phyloP scores from a whole-genome alignment of 305 asterid species.

The Euphrasia arctica region DNA sequence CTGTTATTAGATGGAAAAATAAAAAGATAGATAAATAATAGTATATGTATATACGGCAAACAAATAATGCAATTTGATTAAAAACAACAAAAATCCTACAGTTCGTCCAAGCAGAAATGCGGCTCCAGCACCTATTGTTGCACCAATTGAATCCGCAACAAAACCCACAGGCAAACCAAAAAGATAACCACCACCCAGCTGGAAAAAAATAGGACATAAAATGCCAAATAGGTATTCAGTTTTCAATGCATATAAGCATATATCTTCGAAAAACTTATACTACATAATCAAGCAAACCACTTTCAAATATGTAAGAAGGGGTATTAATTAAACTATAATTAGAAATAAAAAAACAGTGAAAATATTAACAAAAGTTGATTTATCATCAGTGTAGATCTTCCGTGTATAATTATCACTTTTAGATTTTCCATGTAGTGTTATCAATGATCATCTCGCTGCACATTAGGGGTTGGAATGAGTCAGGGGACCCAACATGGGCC shows the following conservation, averaged over 20 bases:
- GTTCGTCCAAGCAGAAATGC: constrained; percentile 98
- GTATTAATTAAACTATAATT: neutral
- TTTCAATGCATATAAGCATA: constrained; percentile 14
- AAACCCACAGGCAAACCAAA: constrained; percentile 97
- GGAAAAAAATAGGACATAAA: constrained; percentile 26
- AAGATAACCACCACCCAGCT: constrained; percentile 99
- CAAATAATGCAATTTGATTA: neutral
- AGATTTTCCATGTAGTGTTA: constrained; percentile 8
- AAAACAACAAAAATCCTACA: constrained; percentile 43
- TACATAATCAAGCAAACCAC: constrained; percentile 7
- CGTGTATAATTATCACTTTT: neutral
- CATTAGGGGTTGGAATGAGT: neutral
- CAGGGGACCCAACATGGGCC: too few species aligned
- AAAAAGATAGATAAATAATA: neutral
- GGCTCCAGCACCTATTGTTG: constrained; percentile 90
- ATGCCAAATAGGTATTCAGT: constrained; percentile 25
- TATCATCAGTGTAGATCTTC: neutral
- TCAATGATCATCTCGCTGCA: constrained; percentile 10
- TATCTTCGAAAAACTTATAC: constrained; percentile 6
- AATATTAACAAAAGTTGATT: constrained; percentile 10
- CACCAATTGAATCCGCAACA: constrained; percentile 96
- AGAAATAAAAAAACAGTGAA: neutral
- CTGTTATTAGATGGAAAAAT: constrained; percentile 36
- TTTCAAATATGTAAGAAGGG: constrained; percentile 7
- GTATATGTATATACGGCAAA: neutral